Evolutionary conservation across 129 eudicot species (phyloP).

Genomic region (Centrapalus pauciflorus): DNA sequence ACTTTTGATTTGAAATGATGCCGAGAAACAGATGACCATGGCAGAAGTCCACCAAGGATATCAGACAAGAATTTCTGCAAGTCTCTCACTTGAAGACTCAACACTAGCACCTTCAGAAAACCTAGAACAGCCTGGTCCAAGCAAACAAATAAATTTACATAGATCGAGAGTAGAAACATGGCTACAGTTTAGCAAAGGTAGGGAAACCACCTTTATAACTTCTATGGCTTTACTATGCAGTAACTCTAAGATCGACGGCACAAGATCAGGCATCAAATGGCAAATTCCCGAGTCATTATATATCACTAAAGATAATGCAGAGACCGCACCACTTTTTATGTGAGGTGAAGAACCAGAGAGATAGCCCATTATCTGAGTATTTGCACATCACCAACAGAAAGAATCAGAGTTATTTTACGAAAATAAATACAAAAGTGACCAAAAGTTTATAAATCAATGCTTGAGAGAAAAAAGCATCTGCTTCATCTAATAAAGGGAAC

Average conservation of each 20-base stretch:
- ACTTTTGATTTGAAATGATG: conserved; percentile 92
- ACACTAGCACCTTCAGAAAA: conserved; percentile 85
- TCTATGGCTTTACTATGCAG: conserved; percentile 77
- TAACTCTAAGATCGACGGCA: conserved; percentile 72
- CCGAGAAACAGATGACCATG: conserved; percentile 93
- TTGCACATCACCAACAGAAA: background rate
- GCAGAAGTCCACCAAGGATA: conserved; percentile 63
- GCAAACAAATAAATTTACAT: conserved; percentile 14
- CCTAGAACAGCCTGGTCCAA: conserved; percentile 89
- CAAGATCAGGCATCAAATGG: conserved; percentile 61
- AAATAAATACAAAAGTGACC: background rate
- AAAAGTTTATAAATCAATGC: no score
- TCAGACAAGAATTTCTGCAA: conserved; percentile 57
- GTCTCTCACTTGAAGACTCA: conserved; percentile 56
- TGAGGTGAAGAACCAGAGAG: conserved; percentile 94
- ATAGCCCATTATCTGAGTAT: conserved; percentile 79
- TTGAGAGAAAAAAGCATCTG: no score
- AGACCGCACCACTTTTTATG: conserved; percentile 84
- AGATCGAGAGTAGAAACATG: background rate
- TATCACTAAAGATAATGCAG: conserved; percentile 80
- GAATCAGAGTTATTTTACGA: background rate
- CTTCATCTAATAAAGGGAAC: background rate
- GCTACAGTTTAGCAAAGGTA: background rate
- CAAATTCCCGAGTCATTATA: conserved; percentile 65
- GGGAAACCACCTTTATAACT: conserved; percentile 65